Base-by-base conservation (phyloP, 2,329 filamentous ascomycete species). In the Elsinoe perseae region DNA sequence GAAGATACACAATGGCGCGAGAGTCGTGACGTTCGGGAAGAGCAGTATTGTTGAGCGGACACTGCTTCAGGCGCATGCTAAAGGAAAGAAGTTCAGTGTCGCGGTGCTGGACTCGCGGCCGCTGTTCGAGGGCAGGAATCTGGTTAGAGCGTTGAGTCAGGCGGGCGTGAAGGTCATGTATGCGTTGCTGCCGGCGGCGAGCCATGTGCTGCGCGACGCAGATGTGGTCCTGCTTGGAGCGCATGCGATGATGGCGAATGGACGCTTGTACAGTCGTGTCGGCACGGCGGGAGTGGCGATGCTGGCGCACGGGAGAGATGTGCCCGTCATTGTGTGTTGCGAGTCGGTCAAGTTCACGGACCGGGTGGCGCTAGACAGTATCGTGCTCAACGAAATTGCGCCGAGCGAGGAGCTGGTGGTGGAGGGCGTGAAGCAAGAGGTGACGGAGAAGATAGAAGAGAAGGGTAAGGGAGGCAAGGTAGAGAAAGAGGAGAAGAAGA, bases 291-390 rank as follows among this genome's bases (percentile, higher is more conserved):
- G 93, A 58, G 80, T 97, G 8, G 91, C 92, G 16, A 86, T 93
- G 76, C 83, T 86, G 40, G 92, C 91, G 4, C 82, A 85, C 53
- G 82, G 87, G 57, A 77, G 83, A 18, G 84, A 86, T 57, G 81
- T 91, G 34, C 87, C 88, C 1, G 89, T 97, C 58, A 84, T 95
- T 30, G 89, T 95, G 2, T 86, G 95, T 58, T 95, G 89, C 70
- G 92, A 97, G 74, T 93, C 87, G 3, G 85, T 97, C 74, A 98
- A 97, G 73, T 96, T 97, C 69, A 87, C 93, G 65, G 84, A 89
- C 64, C 85, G 89, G 57, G 89, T 96, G 9, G 87, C 89, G 5
- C 82, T 95, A 12, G 93, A 97, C 72, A 92, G 89, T 21, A 88
- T 97, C 62, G 92, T 93, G 40, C 85, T 89, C 65, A 98, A 98